Conservation (phyloP, 371 early-diverging fungal genomes). For the Saksenaea vasiformis region DNA sequence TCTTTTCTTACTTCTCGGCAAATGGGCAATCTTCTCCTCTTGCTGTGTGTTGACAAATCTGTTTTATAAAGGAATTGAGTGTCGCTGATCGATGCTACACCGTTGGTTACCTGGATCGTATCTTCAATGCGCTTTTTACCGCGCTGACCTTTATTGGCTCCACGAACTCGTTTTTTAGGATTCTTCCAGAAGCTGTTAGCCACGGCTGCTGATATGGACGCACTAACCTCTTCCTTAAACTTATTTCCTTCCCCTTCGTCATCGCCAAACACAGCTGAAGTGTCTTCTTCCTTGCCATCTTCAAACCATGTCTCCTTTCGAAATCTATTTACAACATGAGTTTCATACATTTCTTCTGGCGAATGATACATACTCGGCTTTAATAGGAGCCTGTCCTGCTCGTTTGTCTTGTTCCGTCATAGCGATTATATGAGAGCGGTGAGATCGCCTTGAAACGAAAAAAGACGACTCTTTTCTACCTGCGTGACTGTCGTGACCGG, state of each 20-base stretch:
- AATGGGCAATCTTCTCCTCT: constrained; percentile 54
- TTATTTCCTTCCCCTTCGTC: constrained; percentile 24
- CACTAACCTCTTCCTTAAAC: constrained; percentile 20
- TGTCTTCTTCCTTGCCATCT: constrained; percentile 20
- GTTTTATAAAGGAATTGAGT: background rate
- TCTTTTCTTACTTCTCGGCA: constrained; percentile 43
- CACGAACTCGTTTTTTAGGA: constrained; percentile 18
- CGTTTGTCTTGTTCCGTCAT: background rate
- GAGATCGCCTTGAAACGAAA: background rate
- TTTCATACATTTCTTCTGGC: background rate
- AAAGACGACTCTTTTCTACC: background rate
- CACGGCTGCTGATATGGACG: background rate
- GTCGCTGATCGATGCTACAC: background rate
- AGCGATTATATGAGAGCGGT: background rate
- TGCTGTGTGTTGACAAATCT: constrained; percentile 57
- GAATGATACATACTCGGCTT: constrained; percentile 9
- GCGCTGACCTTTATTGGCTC: constrained; percentile 42
- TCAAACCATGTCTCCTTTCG: constrained; percentile 46
- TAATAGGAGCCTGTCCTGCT: constrained; percentile 19
- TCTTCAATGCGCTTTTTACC: constrained; percentile 45
- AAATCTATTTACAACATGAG: constrained; percentile 21
- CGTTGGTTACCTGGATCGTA: constrained; percentile 23
- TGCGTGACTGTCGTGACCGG: constrained; percentile 21
- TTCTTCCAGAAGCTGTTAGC: background rate
- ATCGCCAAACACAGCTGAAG: constrained; percentile 25